Percentiles rank a stretch among this genome's conserved stretches.
These are phyloP conservation scores for Hemileccinum hortonii DNA, from an alignment of 1,284 basidiomycete genomes.

Conservation along the genomic window DNA sequence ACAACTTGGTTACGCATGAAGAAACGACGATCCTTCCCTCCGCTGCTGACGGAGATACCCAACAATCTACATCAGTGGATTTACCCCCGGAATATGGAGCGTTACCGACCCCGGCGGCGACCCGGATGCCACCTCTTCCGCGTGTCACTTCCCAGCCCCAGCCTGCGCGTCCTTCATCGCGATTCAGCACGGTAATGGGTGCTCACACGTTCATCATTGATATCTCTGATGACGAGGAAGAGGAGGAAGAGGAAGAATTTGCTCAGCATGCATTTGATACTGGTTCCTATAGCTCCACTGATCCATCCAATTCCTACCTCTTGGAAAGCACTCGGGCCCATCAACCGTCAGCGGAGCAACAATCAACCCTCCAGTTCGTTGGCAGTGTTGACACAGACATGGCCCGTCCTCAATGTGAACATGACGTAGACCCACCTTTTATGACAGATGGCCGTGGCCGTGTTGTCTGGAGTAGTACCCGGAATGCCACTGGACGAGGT, in stretches of 20 bases:
- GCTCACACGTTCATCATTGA: slow-evolving; percentile 31
- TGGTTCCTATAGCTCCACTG: neutral
- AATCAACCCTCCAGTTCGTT: neutral
- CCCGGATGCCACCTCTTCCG: slow-evolving; percentile 1
- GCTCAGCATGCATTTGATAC: slow-evolving; percentile 10
- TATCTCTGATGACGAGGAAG: slow-evolving; percentile 30
- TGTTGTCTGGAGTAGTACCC: slow-evolving; percentile 55
- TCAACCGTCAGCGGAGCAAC: slow-evolving; percentile 2
- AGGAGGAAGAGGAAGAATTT: slow-evolving; percentile 33
- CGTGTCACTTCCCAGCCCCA: slow-evolving; percentile 3
- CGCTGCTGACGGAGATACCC: neutral
- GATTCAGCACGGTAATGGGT: slow-evolving; percentile 27
- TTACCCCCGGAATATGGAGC: neutral
- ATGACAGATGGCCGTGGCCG: slow-evolving; percentile 53
- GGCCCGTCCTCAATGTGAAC: slow-evolving; percentile 24
- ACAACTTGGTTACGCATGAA: slow-evolving; percentile 6
- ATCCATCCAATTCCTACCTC: slow-evolving; percentile 1
- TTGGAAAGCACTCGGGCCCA: neutral
- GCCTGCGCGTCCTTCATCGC: slow-evolving; percentile 16
- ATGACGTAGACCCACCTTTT: slow-evolving; percentile 54
- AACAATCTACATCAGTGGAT: slow-evolving; percentile 4
- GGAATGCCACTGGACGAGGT: slow-evolving; percentile 22
- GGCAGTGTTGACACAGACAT: slow-evolving; percentile 8
- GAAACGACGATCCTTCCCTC: slow-evolving; percentile 1
- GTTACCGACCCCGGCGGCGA: no score